Base-by-base conservation (phyloP, 176 grass and related monocot species). In the Oryza officinalis region DNA sequence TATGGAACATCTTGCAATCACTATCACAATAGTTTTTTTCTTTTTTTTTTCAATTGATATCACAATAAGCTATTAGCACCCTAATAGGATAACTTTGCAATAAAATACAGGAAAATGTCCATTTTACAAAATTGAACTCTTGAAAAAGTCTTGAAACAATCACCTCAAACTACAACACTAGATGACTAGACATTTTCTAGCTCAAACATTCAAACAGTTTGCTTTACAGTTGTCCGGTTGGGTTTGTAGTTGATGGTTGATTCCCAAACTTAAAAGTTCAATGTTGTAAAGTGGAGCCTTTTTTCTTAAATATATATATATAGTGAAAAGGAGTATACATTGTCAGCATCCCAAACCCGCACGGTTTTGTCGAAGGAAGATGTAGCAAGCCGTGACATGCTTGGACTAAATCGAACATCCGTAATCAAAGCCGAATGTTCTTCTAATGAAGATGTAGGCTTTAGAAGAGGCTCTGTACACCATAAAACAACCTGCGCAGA, bases 361-460 rank as follows among this genome's bases (percentile, higher is more conserved):
- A 98, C 93, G 26, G 93, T 98, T 89, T 94, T 94, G 76, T 98
- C 96, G 38, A 98, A 98, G 60, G 96, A 98, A 44, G 96, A 98
- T 44, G 96, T 98, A 80, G 96, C 96, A 76, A 98, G 91, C 10
- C 93, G 93, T 31, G 93, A 87, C 83, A 95, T 95, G 80, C 89
- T 98, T 88, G 93, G 93, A 80, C 96, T 98, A 91, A 98, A 98
- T 78, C 93, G 88, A 75, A 98, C 96, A 92, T 95, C 96, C 67
- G 91, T 98, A 59, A 98, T 98, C 37, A 95, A 64, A 81, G 41
- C 80, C 0, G 91, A 93, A 75, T 98, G 96, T 61, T 98, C 96
- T 85, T 98, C 91, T 59, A 98, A 77, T 10, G 80, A 87, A 63
- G 87, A 98, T 84, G 92, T 98, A 44, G 78, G 80, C 83, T 95